These are phyloP conservation scores for Rhododendron ferrugineum DNA, from an alignment of 148 eudicot species.

Conservation along the genomic window DNA sequence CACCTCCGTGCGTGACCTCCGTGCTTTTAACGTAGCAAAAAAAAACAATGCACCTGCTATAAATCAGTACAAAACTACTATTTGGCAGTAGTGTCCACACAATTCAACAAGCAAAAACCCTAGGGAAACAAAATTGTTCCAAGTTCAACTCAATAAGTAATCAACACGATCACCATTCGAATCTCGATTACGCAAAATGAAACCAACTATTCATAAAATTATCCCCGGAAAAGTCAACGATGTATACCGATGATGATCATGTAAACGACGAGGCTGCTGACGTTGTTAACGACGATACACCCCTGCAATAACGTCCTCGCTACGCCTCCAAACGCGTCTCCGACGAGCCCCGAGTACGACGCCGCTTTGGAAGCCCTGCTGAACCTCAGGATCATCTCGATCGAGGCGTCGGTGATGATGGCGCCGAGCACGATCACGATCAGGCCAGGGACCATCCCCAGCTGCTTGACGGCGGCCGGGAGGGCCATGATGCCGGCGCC, in stretches of 20 bases:
- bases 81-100: neutral
- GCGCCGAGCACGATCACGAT: constrained; percentile 41
- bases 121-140: neutral
- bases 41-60: neutral
- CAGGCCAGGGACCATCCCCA: constrained; percentile 57
- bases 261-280: constrained; percentile 62
- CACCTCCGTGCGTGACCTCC: neutral
- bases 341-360: constrained; percentile 50
- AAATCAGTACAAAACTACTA: neutral
- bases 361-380: constrained; percentile 41
- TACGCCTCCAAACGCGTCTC: constrained; percentile 52
- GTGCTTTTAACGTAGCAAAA: neutral
- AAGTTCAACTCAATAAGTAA: neutral
- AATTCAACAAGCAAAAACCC: neutral
- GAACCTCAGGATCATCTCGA: constrained; percentile 57
- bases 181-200: neutral
- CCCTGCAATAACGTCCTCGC: constrained; percentile 44
- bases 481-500: constrained; percentile 94
- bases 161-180: neutral
- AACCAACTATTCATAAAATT: neutral
- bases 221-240: neutral
- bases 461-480: constrained; percentile 65
- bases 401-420: constrained; percentile 47
- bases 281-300: constrained; percentile 51
- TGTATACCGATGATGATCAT: constrained; percentile 68